Conservation (phyloP, 2,329 filamentous ascomycete genomes). For the Lecanicillium sp. region DNA sequence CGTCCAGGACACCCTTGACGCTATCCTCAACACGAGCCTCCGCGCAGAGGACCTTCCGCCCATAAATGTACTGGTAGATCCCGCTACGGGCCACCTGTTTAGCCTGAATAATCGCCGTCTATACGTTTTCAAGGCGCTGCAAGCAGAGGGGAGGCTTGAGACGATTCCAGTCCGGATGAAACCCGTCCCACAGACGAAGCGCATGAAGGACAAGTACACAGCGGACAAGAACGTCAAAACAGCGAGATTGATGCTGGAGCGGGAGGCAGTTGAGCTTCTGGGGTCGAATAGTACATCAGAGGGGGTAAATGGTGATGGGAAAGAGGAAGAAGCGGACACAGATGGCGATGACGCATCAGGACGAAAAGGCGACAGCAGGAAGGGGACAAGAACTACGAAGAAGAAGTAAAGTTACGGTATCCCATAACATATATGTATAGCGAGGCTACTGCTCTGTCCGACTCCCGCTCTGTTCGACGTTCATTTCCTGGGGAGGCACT, state of each 20-base stretch:
- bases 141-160: neutral
- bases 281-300: neutral
- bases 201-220: conserved; percentile 9
- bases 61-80: conserved; percentile 8
- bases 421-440: too few relatives aligned
- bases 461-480: too few relatives aligned
- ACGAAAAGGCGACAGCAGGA: too few relatives aligned
- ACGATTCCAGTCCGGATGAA: conserved; percentile 5
- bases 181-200: conserved; percentile 9
- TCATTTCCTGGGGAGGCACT: too few relatives aligned
- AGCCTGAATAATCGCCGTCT: conserved; percentile 10
- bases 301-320: neutral
- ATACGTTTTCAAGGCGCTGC: conserved; percentile 9
- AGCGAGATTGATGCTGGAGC: conserved; percentile 8
- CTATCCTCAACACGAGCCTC: conserved; percentile 1
- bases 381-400: too few relatives aligned
- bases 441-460: too few relatives aligned
- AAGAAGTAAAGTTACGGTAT: too few relatives aligned
- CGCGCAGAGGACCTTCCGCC: conserved; percentile 7
- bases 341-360: neutral
- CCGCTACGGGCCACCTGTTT: conserved; percentile 8
- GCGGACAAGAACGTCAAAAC: conserved; percentile 6
- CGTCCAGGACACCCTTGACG: conserved; percentile 7
- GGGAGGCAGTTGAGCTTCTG: conserved; percentile 3
- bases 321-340: neutral